Evolutionary conservation across 768 basidiomycete genomes (phyloP).

Genomic region (Leccinum longicurvipes): DNA sequence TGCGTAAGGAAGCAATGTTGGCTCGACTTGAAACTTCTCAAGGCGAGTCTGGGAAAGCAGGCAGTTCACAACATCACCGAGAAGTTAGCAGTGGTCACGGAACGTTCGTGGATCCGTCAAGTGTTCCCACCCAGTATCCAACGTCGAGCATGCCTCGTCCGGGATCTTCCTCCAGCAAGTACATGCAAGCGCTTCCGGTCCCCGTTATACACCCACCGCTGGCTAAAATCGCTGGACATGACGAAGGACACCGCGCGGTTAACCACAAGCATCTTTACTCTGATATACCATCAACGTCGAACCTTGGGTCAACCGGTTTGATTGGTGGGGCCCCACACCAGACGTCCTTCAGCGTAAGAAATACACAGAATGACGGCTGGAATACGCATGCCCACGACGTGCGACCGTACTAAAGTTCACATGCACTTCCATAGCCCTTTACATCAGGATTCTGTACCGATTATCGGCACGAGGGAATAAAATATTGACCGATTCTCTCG

Average conservation of each 20-base stretch:
- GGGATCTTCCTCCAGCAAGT: neutral
- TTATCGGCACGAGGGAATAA: neutral
- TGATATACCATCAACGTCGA: constrained; percentile 27
- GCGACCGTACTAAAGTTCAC: constrained; percentile 13
- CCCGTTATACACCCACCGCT: neutral
- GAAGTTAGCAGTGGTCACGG: constrained; percentile 35
- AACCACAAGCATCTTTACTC: constrained; percentile 33
- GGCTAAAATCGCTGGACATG: neutral
- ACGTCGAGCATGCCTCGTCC: neutral
- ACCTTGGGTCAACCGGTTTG: neutral
- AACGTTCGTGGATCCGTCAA: constrained; percentile 20
- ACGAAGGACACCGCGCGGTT: neutral
- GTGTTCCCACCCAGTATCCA: neutral
- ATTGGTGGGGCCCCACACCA: neutral
- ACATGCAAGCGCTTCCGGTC: neutral
- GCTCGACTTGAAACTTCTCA: constrained; percentile 22
- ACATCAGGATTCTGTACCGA: neutral
- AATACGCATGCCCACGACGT: constrained; percentile 41
- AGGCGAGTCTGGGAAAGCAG: constrained; percentile 3
- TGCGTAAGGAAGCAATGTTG: constrained; percentile 42
- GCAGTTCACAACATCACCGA: constrained; percentile 23
- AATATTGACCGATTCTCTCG: neutral
- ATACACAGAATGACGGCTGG: constrained; percentile 32
- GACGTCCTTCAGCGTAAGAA: neutral
- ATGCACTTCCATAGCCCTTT: constrained; percentile 1